Evolutionary conservation across 2,329 filamentous ascomycete genomes (phyloP), one percentile per base, ranked within the genome.

Genomic region (Rhynchosporium secalis): DNA sequence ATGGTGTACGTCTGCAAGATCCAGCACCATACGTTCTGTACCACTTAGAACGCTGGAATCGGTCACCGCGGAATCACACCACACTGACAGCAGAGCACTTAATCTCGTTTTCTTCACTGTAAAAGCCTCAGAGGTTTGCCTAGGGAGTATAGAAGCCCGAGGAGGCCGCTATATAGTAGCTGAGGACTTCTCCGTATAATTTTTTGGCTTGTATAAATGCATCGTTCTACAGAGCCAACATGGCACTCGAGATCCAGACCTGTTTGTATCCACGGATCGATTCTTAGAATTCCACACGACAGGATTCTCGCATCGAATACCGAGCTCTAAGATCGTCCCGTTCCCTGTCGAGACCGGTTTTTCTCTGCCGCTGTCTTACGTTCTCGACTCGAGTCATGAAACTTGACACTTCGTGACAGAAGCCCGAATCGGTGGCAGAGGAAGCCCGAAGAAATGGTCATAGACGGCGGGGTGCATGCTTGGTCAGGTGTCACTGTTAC

Each of bases 351-450:
- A 40, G 15, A 33, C 49, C 61, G 56, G 61, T 60, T 48, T 62
- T 49, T 31, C 47, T 62, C 58, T 65, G 61, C 59, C 56, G 58
- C 62, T 62, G 51, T 60, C 61, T 56, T 40, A 40, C 48, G 36
- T 49, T 28, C 59, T 58, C 36, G 41, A 60, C 57, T 62, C 54
- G 58, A 63, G 61, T 65, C 61, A 67, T 67, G 60, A 66, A 67
- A 67, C 63, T 62, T 63, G 65, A 63, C 60, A 65, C 41, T 61
- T 62, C 61, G 41, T 51, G 60, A 60, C 38, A 36, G 60, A 58
- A 61, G 52, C 62, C 62, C 61, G 58, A 63, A 45, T 49, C 31
- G 57, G 40, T 43, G 58, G 64, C 43, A 56, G 57, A 46, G 49
- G 60, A 61, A 58, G 55, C 54, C 60, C 46, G 54, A 58, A 58